Evolutionary conservation across 2,329 filamentous ascomycete genomes (phyloP).

Genomic region (Aspergillus sergii): DNA sequence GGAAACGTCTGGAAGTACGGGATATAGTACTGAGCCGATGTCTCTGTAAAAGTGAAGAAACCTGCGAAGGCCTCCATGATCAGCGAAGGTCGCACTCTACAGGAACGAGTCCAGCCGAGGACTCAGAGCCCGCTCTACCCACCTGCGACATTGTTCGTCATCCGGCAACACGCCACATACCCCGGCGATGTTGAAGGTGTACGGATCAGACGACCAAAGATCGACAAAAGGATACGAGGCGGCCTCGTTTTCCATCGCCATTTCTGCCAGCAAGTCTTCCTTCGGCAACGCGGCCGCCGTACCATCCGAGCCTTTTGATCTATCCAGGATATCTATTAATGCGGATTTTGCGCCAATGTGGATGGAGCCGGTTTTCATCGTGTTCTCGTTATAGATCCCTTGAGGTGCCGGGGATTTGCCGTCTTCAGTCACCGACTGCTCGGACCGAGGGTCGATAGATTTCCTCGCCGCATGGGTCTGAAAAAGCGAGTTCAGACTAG

Average conservation of each 20-base stretch:
- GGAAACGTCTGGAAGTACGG: slow-evolving; percentile 56
- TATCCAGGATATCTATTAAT: slow-evolving; percentile 57
- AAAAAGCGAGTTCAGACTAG: slow-evolving; percentile 35
- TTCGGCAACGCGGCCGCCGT: slow-evolving; percentile 55
- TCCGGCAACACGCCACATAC: slow-evolving; percentile 59
- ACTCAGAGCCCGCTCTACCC: slow-evolving; percentile 11
- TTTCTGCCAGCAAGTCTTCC: slow-evolving; percentile 60
- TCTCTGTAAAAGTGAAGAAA: slow-evolving; percentile 59
- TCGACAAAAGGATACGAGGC: slow-evolving; percentile 65
- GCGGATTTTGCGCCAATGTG: slow-evolving; percentile 62
- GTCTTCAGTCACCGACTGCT: slow-evolving; percentile 5
- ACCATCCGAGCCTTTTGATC: slow-evolving; percentile 43
- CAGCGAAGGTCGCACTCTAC: slow-evolving; percentile 2
- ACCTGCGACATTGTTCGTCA: slow-evolving; percentile 53
- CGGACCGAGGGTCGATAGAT: slow-evolving; percentile 16
- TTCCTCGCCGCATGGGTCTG: slow-evolving; percentile 28
- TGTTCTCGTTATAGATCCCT: slow-evolving; percentile 33
- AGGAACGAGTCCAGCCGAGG: background rate
- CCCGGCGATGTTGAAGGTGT: slow-evolving; percentile 56
- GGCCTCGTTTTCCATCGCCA: slow-evolving; percentile 62
- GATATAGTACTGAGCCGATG: slow-evolving; percentile 60
- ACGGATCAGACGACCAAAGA: slow-evolving; percentile 63
- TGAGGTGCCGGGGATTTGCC: slow-evolving; percentile 26
- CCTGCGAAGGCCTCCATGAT: slow-evolving; percentile 28
- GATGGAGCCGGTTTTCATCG: slow-evolving; percentile 53